phyloP scores from a whole-genome alignment of 2,329 filamentous ascomycete species.

The Colletotrichum nymphaeae region DNA sequence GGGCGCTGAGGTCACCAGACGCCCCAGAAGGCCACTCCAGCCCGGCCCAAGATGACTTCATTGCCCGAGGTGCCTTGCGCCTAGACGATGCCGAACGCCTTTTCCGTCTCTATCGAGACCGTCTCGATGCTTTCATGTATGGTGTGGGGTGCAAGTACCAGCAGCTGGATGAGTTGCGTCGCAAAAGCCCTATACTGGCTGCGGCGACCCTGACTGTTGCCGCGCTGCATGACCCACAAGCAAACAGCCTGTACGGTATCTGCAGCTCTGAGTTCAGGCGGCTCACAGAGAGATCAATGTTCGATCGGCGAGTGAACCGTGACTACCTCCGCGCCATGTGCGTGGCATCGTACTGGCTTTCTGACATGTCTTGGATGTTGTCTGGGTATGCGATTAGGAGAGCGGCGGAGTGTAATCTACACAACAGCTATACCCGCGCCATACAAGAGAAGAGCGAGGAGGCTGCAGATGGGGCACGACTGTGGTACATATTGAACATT shows the following conservation, averaged over 20 bases:
- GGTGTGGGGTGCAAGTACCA: slow-evolving; percentile 61
- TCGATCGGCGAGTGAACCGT: slow-evolving; percentile 47
- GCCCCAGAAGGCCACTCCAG: slow-evolving; percentile 21
- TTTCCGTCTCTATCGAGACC: slow-evolving; percentile 61
- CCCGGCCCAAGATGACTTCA: slow-evolving; percentile 45
- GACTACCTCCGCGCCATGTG: slow-evolving; percentile 70
- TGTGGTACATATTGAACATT: slow-evolving; percentile 72
- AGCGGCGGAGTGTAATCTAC: slow-evolving; percentile 59
- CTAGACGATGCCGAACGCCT: slow-evolving; percentile 62
- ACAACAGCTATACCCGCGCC: slow-evolving; percentile 54
- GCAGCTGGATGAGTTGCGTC: slow-evolving; percentile 62
- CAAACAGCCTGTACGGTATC: slow-evolving; percentile 60
- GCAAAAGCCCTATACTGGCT: slow-evolving; percentile 65
- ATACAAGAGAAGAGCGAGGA: slow-evolving; percentile 53
- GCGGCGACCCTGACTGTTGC: slow-evolving; percentile 68
- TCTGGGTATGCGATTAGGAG: slow-evolving; percentile 64
- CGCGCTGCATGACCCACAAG: slow-evolving; percentile 66
- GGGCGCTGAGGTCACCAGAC: slow-evolving; percentile 49
- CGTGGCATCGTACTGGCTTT: slow-evolving; percentile 72
- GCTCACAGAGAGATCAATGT: slow-evolving; percentile 59
- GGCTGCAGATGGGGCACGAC: slow-evolving; percentile 63
- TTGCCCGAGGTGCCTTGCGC: slow-evolving; percentile 53
- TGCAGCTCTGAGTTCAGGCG: slow-evolving; percentile 67
- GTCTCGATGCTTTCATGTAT: slow-evolving; percentile 62
- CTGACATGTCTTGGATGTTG: slow-evolving; percentile 71